Evolutionary conservation across 2,329 filamentous ascomycete genomes (phyloP), one percentile per base, ranked within the genome.

Genomic region (Neonectria magnoliae): DNA sequence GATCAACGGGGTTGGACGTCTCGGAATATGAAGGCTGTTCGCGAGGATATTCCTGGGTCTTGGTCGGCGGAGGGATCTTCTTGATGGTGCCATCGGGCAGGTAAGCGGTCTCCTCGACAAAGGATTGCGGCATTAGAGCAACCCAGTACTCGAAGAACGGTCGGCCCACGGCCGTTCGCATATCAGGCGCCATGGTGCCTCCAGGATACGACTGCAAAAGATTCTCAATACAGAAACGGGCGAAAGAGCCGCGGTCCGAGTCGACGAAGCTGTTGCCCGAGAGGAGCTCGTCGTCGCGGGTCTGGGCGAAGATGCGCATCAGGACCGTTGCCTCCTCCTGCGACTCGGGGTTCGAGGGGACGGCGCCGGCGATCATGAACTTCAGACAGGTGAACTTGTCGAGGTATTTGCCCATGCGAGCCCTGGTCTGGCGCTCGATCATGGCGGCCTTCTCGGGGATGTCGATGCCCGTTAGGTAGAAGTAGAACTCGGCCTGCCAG

Each of bases 261-360:
- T 80, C 76, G 27, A 79, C 69, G 31, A 80, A 36, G 64, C 64
- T 68, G 54, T 48, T 63, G 4, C 57, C 64, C 3, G 60, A 38
- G 18, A 68, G 60, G 41, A 76, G 66, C 76, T 73, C 80, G 77
- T 82, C 56, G 44, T 68, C 74, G 10, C 67, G 72, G 13, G 84
- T 82, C 69, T 88, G 81, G 0, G 78, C 78, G 66, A 84, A 77
- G 68, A 82, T 75, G 57, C 81, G 70, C 67, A 84, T 78, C 61
- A 83, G 81, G 1, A 84, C 82, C 1, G 83, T 85, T 3, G 82
- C 82, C 2, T 77, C 77, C 20, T 80, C 79, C 48, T 84, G 81
- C 25, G 76, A 79, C 6, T 68, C 68, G 0, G 81, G 79, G 54
- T 83, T 73, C 2, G 76, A 71, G 1, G 78, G 75, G 68, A 77